Base-by-base conservation (phyloP, 192 early-diverging fungal genomes). In the Chytriomyces sp. region DNA sequence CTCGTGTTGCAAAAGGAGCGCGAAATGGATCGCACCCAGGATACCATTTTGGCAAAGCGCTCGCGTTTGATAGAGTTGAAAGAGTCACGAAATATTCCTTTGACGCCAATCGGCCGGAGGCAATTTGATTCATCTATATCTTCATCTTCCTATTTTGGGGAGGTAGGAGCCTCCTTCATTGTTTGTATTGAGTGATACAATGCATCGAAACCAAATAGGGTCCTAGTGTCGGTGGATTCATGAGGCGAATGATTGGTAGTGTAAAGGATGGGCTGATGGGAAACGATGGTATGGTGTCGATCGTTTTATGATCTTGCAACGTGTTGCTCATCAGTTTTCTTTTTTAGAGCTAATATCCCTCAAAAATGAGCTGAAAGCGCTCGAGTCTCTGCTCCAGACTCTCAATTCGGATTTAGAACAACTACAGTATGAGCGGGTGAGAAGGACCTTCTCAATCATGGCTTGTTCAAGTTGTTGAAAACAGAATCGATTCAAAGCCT, bases 371-470 rank as follows among this genome's bases (percentile, higher is more conserved):
- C 73, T 91, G 4, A 68, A 73, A 6, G 85, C 85, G 14, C 69
- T 90, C 22, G 90, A 94, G 69, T 82, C 84, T 12, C 80, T 96
- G 14, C 80, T 82, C 34, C 83, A 86, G 65, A 89, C 91, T 55
- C 64, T 95, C 31, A 90, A 90, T 75, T 59, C 84, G 26, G 93
- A 95, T 64, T 84, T 95, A 49, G 95, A 97, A 49, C 84, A 91
- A 28, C 81, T 94, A 72, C 88, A 93, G 40, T 71, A 84, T n/a
- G 94, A 96, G 73, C 78, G 80, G 75, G 89, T 90, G 72, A 8
- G 57, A 39, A 10, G 26, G 25, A 31, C 31, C 26, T 44, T 30
- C 4, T 3, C 40, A 56, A n/a, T n/a, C 10, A 7, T 37, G 17
- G 70, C 17, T 39, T 61, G 34, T 52, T 19, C 26, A 57, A 34